Base-by-base conservation (phyloP, 768 basidiomycete genomes). In the Serendipita indica region DNA sequence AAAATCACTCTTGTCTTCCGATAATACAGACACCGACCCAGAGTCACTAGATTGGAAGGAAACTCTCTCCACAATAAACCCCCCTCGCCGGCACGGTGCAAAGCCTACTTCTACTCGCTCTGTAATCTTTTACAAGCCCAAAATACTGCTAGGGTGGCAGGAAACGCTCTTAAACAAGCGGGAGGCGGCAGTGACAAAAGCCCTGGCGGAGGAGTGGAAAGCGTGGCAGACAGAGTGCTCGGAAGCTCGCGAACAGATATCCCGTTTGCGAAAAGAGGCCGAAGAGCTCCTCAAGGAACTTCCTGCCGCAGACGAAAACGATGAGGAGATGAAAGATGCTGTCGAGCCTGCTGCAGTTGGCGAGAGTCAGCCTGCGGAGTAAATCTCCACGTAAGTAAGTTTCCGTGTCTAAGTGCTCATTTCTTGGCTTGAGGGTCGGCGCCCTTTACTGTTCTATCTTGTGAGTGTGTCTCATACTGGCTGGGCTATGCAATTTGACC, bases 1-100 rank as follows among this genome's bases (percentile, higher is more conserved):
- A 62, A 82, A 85, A 68, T 90, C 84, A 73, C 71, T 90, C 61
- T 71, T 79, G 62, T 89, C 87, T 32, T 83, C 83, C 63, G 87
- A 89, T 69, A 69, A 70, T 58, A 79, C 88, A 16, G 49, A 54
- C 30, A 54, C 59, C 76, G 27, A 60, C 52, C 78, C 32, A 52
- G 67, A 10, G 66, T 71, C 52, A 69, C 71, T 27, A 65, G 65
- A 33, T 54, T 39, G 39, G 12, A 22, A 39, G 32, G 54, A 41
- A 14, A 6, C 39, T 12, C 52, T 56, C 20, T 27, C 61, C 27
- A 64, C 72, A 20, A 61, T 66, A 18, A 65, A 69, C 14, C 57
- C 67, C 30, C 63, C 67, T 3, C 58, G 67, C 22, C 69, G 71
- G 46, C 71, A 32, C 18, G 41, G 71, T 74, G 3, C 73, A 74